Percentiles rank a stretch among this genome's conserved stretches.
These are phyloP conservation scores for Singerocomus rubriflavus DNA, from an alignment of 1,284 basidiomycete species.

Conservation along the genomic window DNA sequence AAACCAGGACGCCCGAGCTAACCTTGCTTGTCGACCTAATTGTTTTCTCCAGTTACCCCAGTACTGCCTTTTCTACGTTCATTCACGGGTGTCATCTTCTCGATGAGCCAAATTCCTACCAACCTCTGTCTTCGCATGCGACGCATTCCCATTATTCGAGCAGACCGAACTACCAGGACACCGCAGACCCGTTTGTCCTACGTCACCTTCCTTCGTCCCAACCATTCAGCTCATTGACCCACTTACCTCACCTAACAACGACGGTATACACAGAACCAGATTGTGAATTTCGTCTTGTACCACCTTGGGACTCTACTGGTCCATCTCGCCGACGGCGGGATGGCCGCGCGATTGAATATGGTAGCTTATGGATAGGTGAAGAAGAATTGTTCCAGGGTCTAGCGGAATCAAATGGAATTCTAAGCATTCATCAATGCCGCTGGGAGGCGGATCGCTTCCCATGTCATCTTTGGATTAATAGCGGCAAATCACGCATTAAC, in stretches of 20 bases:
- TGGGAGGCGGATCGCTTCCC: conserved; percentile 7
- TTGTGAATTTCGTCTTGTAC: not conserved
- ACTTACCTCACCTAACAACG: not conserved
- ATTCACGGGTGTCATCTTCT: not conserved
- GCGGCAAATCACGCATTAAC: conserved; percentile 11
- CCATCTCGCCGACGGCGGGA: not conserved
- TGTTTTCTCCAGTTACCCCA: not conserved
- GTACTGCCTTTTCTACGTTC: not conserved
- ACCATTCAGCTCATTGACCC: not conserved
- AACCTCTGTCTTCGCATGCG: not conserved
- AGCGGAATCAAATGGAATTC: not conserved
- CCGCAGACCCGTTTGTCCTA: not conserved
- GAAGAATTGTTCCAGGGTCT: conserved; percentile 7
- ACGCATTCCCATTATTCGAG: not conserved
- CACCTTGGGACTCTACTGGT: not conserved
- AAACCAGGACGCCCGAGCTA: not conserved
- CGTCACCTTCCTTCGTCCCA: too few relatives aligned
- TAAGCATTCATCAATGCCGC: conserved; percentile 5
- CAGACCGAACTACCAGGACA: not conserved
- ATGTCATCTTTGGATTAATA: conserved; percentile 12
- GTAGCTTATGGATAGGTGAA: conserved; percentile 14
- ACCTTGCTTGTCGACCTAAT: not conserved
- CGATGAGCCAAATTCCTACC: not conserved
- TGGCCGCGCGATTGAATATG: conserved; percentile 5
- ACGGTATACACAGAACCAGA: not conserved